Evolutionary conservation across 352 stramenopile genomes (phyloP).

Genomic region (Pythium rhizo-oryzae): DNA sequence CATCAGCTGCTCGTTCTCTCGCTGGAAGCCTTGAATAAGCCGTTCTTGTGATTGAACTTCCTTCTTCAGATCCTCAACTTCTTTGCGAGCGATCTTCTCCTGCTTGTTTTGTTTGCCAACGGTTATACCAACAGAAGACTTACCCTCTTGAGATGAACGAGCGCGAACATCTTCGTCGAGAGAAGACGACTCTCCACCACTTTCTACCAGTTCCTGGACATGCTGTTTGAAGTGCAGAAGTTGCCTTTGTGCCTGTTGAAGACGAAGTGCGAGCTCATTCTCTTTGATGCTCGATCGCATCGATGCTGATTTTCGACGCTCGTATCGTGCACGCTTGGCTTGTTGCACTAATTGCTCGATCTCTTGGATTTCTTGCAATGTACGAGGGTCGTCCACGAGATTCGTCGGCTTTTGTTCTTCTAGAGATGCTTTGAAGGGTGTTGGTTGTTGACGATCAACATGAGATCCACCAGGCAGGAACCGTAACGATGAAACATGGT

Average conservation of each 20-base stretch:
- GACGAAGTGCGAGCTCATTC: slow-evolving; percentile 55
- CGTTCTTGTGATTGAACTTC: slow-evolving; percentile 56
- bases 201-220: slow-evolving; percentile 41
- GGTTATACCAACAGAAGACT: not conserved
- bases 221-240: slow-evolving; percentile 73
- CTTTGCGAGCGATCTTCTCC: not conserved
- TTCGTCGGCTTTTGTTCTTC: not conserved
- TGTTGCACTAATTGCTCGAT: slow-evolving; percentile 59
- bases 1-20: slow-evolving; percentile 86
- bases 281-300: slow-evolving; percentile 55
- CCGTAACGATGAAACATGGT: slow-evolving; percentile 26
- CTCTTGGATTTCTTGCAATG: slow-evolving; percentile 39
- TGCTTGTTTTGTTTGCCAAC: not conserved
- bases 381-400: slow-evolving; percentile 36
- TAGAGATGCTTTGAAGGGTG: not conserved
- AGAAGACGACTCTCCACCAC: not conserved
- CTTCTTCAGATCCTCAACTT: slow-evolving; percentile 19
- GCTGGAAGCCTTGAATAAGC: slow-evolving; percentile 80
- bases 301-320: slow-evolving; percentile 30
- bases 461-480: slow-evolving; percentile 12
- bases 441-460: not conserved
- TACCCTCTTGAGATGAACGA: not conserved
- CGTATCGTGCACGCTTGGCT: slow-evolving; percentile 37
- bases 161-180: not conserved
- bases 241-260: slow-evolving; percentile 76